phyloP scores from a whole-genome alignment of 2,329 filamentous ascomycete genomes.

The Geosmithia flava region DNA sequence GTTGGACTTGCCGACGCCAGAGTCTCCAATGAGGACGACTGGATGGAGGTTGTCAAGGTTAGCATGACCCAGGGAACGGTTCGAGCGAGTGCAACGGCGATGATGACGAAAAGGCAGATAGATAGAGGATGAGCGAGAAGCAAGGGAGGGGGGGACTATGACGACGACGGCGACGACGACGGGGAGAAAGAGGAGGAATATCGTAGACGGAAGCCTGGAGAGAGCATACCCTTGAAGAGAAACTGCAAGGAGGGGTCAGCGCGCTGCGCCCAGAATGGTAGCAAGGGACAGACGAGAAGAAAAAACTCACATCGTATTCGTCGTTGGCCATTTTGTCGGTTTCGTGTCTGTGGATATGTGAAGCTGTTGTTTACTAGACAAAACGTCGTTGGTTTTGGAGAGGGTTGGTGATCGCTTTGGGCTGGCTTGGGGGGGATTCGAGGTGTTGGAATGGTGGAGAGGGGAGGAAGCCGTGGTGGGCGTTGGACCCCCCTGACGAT shows the following conservation, averaged over 20 bases:
- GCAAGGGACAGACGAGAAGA: slow-evolving; percentile 7
- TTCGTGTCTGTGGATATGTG: slow-evolving; percentile 1
- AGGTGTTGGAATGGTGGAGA: not conserved
- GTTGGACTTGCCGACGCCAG: slow-evolving; percentile 99
- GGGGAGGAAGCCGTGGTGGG: not conserved
- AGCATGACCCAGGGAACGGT: slow-evolving; percentile 11
- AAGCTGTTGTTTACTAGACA: not conserved
- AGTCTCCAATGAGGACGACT: slow-evolving; percentile 99
- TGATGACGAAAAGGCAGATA: not conserved
- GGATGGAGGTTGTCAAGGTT: slow-evolving; percentile 10
- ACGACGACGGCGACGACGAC: slow-evolving; percentile 5
- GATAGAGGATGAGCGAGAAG: no score
- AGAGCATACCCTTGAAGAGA: slow-evolving; percentile 83
- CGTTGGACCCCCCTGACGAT: not conserved
- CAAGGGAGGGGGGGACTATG: slow-evolving; percentile 3
- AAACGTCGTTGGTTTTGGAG: not conserved
- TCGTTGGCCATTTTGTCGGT: slow-evolving; percentile 84
- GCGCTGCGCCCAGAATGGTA: slow-evolving; percentile 2
- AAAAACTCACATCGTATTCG: slow-evolving; percentile 87
- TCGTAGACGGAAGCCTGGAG: slow-evolving; percentile 7
- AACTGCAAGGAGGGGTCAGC: slow-evolving; percentile 48
- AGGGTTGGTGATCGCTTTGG: not conserved
- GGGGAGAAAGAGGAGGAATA: slow-evolving; percentile 5
- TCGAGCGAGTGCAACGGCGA: no score
- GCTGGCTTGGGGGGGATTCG: not conserved